Percentiles rank a stretch among this genome's conserved stretches.
Conservation (phyloP, 345 rosid genomes). For the Camelina laxa region DNA sequence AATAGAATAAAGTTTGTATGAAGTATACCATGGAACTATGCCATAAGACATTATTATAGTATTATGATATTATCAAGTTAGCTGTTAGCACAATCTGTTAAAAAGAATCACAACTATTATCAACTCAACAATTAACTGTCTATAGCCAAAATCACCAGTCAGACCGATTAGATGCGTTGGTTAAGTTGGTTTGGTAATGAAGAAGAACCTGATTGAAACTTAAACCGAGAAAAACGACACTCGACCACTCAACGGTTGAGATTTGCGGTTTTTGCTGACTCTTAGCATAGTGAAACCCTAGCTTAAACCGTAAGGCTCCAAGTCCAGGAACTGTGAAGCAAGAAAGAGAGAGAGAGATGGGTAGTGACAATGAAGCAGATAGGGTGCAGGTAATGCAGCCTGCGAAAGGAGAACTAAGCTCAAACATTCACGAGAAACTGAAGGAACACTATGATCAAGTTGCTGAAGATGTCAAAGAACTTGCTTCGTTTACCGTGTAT, state of each 20-base stretch:
- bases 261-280: neutral
- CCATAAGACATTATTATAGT: neutral
- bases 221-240: slow-evolving; percentile 7
- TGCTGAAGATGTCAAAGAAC: slow-evolving; percentile 61
- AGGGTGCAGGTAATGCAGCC: too few species aligned
- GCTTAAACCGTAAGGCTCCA: too few species aligned
- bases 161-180: neutral
- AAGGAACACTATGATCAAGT: slow-evolving; percentile 64
- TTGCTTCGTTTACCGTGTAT: slow-evolving; percentile 55
- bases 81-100: neutral
- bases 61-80: neutral
- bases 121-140: too few species aligned
- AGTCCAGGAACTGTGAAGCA: too few species aligned
- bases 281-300: slow-evolving; percentile 33
- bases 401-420: slow-evolving; percentile 65
- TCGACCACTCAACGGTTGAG: neutral
- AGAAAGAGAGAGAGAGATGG: too few species aligned
- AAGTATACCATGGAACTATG: neutral
- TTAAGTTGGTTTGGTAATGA: neutral
- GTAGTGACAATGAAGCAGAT: too few species aligned
- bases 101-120: too few species aligned
- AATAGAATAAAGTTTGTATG: neutral
- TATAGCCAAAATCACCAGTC: neutral
- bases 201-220: neutral
- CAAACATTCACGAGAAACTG: slow-evolving; percentile 69